Conservation (phyloP, 2,329 filamentous ascomycete species). For the Davidsoniella eucalypti region DNA sequence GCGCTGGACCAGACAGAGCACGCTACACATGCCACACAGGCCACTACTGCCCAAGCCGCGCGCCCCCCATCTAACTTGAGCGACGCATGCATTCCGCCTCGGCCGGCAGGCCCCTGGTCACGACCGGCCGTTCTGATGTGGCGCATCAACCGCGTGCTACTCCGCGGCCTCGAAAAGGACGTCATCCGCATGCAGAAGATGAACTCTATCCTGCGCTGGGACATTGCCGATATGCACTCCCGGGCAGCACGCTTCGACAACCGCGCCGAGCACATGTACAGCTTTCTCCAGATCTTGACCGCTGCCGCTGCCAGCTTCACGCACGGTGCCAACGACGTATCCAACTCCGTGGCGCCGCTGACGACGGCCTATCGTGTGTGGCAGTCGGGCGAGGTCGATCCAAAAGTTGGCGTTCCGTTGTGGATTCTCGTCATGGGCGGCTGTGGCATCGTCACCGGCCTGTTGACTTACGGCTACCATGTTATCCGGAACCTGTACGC, state of each 20-base stretch:
- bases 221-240: slow-evolving; percentile 32
- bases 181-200: slow-evolving; percentile 30
- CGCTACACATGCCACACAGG: no score
- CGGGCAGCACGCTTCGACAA: slow-evolving; percentile 35
- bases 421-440: slow-evolving; percentile 35
- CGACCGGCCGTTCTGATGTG: slow-evolving; percentile 25
- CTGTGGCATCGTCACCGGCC: slow-evolving; percentile 34
- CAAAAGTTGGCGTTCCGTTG: slow-evolving; percentile 26
- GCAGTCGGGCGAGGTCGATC: slow-evolving; percentile 23
- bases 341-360: slow-evolving; percentile 35
- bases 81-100: slow-evolving; percentile 16
- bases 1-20: no score
- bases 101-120: slow-evolving; percentile 25
- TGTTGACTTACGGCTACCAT: slow-evolving; percentile 46
- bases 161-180: slow-evolving; percentile 33
- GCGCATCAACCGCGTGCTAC: slow-evolving; percentile 24
- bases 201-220: slow-evolving; percentile 30
- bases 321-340: slow-evolving; percentile 40
- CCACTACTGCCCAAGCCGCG: no score
- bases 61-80: no score
- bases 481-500: slow-evolving; percentile 36
- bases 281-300: slow-evolving; percentile 31
- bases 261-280: slow-evolving; percentile 34
- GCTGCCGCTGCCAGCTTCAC: slow-evolving; percentile 38
- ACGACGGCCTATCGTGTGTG: slow-evolving; percentile 36